phyloP scores from a whole-genome alignment of 2,329 filamentous ascomycete species.

The Harringtonia aguacate region DNA sequence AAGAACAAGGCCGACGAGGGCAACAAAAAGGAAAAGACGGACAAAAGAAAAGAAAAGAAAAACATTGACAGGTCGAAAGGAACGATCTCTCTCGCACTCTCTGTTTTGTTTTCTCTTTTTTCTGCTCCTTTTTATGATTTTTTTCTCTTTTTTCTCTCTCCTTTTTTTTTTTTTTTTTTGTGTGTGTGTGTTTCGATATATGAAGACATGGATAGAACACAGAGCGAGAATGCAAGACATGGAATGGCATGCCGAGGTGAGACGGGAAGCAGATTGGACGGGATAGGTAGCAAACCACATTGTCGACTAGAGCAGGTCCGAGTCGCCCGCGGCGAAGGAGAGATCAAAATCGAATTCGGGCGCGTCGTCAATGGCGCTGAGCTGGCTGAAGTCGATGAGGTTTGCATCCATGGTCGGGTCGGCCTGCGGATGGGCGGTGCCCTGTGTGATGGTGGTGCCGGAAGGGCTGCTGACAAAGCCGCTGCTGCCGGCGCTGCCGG shows the following conservation, averaged over 20 bases:
- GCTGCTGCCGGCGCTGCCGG: too few relatives aligned
- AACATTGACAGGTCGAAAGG: neutral
- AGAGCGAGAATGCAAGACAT: too few relatives aligned
- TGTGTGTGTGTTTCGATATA: too few relatives aligned
- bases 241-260: too few relatives aligned
- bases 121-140: neutral
- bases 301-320: neutral
- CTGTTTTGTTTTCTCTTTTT: neutral
- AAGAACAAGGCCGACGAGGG: too few relatives aligned
- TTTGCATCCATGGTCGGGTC: too few relatives aligned
- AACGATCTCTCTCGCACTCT: neutral
- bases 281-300: neutral
- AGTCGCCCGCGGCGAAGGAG: neutral
- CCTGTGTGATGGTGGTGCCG: constrained; percentile 4
- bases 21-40: too few relatives aligned
- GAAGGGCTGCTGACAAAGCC: constrained; percentile 1
- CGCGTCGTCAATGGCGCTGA: neutral
- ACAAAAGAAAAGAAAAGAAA: neutral
- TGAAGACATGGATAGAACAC: too few relatives aligned
- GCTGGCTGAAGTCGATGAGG: neutral
- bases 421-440: neutral
- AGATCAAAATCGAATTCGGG: neutral
- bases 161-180: neutral
- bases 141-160: neutral
- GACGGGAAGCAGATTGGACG: too few relatives aligned